Conservation (phyloP, 2,329 filamentous ascomycete species). For the Stachybotrys chlorohalonatus region DNA sequence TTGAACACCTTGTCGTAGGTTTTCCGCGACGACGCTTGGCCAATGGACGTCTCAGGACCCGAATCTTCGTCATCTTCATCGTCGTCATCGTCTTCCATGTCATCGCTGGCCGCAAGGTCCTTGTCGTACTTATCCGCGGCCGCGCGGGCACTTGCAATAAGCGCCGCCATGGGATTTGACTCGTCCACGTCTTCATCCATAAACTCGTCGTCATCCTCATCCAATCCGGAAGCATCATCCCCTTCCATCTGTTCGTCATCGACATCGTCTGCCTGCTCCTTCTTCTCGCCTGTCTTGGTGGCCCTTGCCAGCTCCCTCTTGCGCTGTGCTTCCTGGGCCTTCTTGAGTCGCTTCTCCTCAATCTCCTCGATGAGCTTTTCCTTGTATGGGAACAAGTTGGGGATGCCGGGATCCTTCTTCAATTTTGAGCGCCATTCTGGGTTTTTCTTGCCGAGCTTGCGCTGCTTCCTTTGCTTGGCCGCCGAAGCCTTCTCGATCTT, state of each 20-base stretch:
- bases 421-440: slow-evolving; percentile 91
- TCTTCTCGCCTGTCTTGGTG: slow-evolving; percentile 43
- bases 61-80: slow-evolving; percentile 45
- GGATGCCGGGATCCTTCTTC: slow-evolving; percentile 97
- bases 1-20: slow-evolving; percentile 97
- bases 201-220: slow-evolving; percentile 40
- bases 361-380: slow-evolving; percentile 91
- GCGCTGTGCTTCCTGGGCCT: slow-evolving; percentile 68
- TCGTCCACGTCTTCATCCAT: slow-evolving; percentile 54
- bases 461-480: slow-evolving; percentile 83
- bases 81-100: slow-evolving; percentile 37
- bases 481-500: slow-evolving; percentile 92
- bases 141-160: slow-evolving; percentile 73
- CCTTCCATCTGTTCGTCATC: slow-evolving; percentile 37
- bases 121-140: slow-evolving; percentile 68
- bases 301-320: slow-evolving; percentile 65
- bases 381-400: slow-evolving; percentile 96
- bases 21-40: slow-evolving; percentile 60
- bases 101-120: slow-evolving; percentile 50
- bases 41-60: slow-evolving; percentile 40
- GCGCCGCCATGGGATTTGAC: slow-evolving; percentile 84
- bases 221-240: slow-evolving; percentile 37
- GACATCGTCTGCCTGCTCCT: slow-evolving; percentile 33
- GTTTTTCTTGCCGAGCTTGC: slow-evolving; percentile 90
- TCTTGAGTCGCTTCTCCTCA: slow-evolving; percentile 74